Evolutionary conservation across 2,329 filamentous ascomycete species (phyloP), one percentile per base, ranked within the genome.

Genomic region (Fusarium multiceps): DNA sequence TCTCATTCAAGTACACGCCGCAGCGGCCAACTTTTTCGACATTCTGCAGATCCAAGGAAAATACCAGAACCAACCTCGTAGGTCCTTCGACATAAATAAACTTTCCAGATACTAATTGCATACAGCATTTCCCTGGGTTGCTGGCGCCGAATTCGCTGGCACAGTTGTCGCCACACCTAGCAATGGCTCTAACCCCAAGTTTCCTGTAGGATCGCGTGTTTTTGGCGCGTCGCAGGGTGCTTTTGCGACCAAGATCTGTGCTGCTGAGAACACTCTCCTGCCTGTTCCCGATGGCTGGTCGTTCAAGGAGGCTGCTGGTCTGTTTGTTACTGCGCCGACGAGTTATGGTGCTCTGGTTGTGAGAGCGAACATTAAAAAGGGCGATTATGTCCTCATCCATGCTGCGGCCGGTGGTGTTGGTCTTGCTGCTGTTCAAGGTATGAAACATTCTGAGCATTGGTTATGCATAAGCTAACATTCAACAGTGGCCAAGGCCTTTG

Each of bases 1-100:
- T 79, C 86, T 97, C 69, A 92, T 98, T 78, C 88, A 90, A 76
- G 92, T 98, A 75, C 92, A 93, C 80, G 93, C 95, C 48, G 88
- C 92, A 1, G 95, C 93, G 21, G 93, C 93, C 75, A 98, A 98
- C 83, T 98, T 98, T 87, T 98, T 98, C 84, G 95, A 98, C 79
- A 92, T 97, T 61, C 89, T 98, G 57, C 95, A 98, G 78, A 93
- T 98, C 77, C 91, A 93, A 77, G 95, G 95, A 59, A 97, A 97
- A 87, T 98, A 98, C 82, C 95, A 98, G 78, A 87, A 93, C 78
- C 94, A 98, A 75, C 94, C 94, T 0, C 89, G 86, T 88, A 79
- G 30, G 82, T 67, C 47, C 12, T 6, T 12, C 13, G 7, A 7
- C 10, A 1, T 1, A 13, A 28, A 18, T 21, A 64, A 18, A 4